Conservation (phyloP, 2,329 filamentous ascomycete species). For the Cladobotryum mycophilum region DNA sequence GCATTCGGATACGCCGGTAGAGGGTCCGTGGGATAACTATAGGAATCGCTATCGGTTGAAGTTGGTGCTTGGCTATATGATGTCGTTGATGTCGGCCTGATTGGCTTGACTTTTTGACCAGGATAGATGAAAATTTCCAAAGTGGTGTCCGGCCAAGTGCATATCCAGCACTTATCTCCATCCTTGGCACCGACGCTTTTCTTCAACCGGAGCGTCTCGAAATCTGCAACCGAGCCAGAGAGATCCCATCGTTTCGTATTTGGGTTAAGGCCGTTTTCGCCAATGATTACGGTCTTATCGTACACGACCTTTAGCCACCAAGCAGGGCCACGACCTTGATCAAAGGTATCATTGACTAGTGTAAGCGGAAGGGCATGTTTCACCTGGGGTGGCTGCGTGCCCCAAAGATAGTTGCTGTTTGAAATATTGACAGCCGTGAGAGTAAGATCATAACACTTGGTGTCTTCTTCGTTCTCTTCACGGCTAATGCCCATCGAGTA, state of each 20-base stretch:
- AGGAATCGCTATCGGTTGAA: too few species aligned
- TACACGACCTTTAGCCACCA: constrained; percentile 48
- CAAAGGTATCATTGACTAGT: constrained; percentile 47
- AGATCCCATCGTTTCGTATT: constrained; percentile 22
- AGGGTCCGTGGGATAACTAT: constrained; percentile 7
- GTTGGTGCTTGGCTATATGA: background rate
- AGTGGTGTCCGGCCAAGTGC: constrained; percentile 49
- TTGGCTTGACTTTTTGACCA: constrained; percentile 41
- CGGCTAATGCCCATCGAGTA: constrained; percentile 37
- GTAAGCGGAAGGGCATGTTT: constrained; percentile 31
- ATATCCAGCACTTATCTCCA: constrained; percentile 53
- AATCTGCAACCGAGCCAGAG: constrained; percentile 12
- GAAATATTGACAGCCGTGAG: constrained; percentile 34
- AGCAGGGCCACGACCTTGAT: constrained; percentile 44
- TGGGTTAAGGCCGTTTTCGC: constrained; percentile 32
- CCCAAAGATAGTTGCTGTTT: constrained; percentile 40
- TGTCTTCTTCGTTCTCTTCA: constrained; percentile 20
- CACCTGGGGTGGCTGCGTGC: constrained; percentile 47
- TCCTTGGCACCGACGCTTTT: constrained; percentile 25
- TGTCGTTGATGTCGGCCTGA: constrained; percentile 5
- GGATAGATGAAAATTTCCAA: constrained; percentile 54
- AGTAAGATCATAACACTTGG: constrained; percentile 35
- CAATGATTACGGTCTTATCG: constrained; percentile 51
- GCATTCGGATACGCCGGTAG: constrained; percentile 42
- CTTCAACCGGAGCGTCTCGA: constrained; percentile 22